These are phyloP conservation scores for Aspergillus alliaceus DNA, from an alignment of 2,329 filamentous ascomycete genomes.

Conservation along the genomic window DNA sequence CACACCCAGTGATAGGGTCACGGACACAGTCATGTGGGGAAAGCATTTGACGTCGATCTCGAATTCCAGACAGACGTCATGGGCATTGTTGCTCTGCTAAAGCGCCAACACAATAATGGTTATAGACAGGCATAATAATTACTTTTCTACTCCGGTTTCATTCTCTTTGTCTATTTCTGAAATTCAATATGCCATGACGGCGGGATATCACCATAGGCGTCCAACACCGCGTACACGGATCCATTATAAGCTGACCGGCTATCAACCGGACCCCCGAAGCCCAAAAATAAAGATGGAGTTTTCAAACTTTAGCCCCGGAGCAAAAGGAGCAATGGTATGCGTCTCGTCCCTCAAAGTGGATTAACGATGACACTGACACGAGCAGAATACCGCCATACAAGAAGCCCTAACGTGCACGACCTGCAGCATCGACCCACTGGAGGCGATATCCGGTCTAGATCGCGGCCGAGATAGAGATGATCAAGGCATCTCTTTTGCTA, in stretches of 20 bases:
- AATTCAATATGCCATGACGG: no score
- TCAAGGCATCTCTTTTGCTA: constrained; percentile 20
- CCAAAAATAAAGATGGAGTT: neutral
- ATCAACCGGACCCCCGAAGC: neutral
- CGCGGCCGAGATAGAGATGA: constrained; percentile 15
- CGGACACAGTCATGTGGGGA: neutral
- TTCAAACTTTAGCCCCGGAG: neutral
- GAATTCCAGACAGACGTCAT: neutral
- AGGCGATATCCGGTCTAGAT: constrained; percentile 17
- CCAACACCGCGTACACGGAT: neutral
- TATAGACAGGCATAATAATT: neutral
- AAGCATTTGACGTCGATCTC: neutral
- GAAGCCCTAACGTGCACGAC: constrained; percentile 28
- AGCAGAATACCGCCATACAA: constrained; percentile 17
- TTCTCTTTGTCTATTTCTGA: neutral
- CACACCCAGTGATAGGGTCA: constrained; percentile 3
- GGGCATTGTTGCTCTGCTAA: neutral
- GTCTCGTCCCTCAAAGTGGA: neutral
- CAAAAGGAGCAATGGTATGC: neutral
- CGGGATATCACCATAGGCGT: neutral
- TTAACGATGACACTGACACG: neutral
- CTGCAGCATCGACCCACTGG: constrained; percentile 19
- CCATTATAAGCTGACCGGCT: neutral
- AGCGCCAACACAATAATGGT: neutral
- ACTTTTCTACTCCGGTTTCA: neutral